Percentiles rank a stretch among this genome's conserved stretches.
phyloP scores from a whole-genome alignment of 2,329 filamentous ascomycete species.

The Aureobasidium sp. region DNA sequence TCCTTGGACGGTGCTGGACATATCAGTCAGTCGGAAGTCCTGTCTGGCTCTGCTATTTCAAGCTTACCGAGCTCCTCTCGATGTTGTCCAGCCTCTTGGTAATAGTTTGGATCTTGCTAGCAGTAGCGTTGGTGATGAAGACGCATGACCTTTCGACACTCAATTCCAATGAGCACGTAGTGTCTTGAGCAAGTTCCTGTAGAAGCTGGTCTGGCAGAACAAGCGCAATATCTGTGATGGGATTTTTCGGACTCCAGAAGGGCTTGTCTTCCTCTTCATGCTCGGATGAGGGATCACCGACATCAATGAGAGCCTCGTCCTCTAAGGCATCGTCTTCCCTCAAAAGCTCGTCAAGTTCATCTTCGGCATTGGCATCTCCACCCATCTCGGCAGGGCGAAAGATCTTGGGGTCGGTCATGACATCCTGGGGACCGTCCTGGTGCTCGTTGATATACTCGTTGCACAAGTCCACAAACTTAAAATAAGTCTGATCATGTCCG shows the following conservation, averaged over 20 bases:
- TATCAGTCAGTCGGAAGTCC: neutral
- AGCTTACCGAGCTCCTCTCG: constrained; percentile 6
- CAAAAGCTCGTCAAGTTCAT: neutral
- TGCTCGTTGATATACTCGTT: neutral
- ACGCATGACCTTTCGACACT: neutral
- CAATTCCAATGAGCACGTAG: neutral
- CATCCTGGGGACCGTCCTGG: neutral
- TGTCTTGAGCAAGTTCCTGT: neutral
- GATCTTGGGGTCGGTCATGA: neutral
- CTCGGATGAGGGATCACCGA: neutral
- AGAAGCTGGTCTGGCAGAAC: neutral
- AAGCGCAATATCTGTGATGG: neutral
- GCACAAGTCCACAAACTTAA: neutral
- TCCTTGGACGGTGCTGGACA: neutral
- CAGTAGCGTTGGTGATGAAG: neutral
- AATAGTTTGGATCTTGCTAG: neutral
- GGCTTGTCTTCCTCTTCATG: neutral
- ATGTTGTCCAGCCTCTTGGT: constrained; percentile 8
- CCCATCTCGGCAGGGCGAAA: neutral
- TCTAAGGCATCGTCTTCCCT: neutral
- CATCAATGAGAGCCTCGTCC: neutral
- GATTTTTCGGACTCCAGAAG: neutral
- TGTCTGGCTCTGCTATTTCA: neutral
- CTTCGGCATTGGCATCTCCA: neutral
- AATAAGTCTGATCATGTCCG: neutral